Evolutionary conservation across 176 grass and related monocot species (phyloP).

Genomic region (Carex kokanica): DNA sequence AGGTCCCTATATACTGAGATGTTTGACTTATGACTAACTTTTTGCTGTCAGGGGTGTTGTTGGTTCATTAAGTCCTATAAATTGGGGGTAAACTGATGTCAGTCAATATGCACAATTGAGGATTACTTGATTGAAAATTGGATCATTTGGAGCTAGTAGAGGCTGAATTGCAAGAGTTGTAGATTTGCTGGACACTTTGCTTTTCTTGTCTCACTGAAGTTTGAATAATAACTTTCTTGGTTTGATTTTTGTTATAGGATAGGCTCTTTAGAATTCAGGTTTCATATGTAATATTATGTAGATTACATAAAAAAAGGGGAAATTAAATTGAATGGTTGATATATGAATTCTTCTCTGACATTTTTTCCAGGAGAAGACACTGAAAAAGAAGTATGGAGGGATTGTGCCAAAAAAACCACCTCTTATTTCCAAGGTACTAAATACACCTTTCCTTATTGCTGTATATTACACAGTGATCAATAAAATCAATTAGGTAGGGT

Average conservation of each 20-base stretch:
- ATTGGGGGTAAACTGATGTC: background rate
- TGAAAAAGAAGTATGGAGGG: constrained; percentile 86
- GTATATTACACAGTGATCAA: constrained; percentile 12
- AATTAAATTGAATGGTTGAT: background rate
- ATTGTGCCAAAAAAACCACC: constrained; percentile 65
- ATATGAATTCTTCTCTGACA: background rate
- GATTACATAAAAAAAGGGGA: background rate
- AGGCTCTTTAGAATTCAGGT: background rate
- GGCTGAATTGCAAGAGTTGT: background rate
- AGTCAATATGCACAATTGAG: background rate
- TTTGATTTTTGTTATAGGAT: background rate
- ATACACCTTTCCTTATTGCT: background rate
- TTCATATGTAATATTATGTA: background rate
- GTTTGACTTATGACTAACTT: background rate
- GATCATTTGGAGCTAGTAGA: background rate
- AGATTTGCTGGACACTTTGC: background rate
- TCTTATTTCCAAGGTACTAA: constrained; percentile 78
- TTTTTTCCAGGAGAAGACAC: constrained; percentile 48
- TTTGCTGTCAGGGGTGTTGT: background rate
- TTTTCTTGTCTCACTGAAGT: background rate
- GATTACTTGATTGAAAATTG: constrained; percentile 16
- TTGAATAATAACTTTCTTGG: background rate
- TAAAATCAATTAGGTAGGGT: background rate
- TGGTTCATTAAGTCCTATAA: background rate
- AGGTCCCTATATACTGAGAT: background rate